These are phyloP conservation scores for Thalassiosira livingstoniorum DNA, from an alignment of 352 stramenopile species.

Conservation along the genomic window DNA sequence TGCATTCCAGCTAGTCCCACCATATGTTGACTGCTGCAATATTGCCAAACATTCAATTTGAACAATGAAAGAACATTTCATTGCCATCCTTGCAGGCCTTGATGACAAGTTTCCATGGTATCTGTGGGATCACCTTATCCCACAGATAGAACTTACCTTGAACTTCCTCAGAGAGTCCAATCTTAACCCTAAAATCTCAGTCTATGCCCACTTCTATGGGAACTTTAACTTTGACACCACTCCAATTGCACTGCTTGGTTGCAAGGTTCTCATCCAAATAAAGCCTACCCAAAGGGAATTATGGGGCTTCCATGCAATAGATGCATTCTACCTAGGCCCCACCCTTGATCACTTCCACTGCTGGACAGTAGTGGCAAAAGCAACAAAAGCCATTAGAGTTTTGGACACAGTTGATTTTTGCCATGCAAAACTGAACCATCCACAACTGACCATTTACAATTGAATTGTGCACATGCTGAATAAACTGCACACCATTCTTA, in stretches of 20 bases:
- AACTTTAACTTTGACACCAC: too few species aligned
- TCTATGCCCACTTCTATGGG: conserved; percentile 33
- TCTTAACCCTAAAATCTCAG: conserved; percentile 50
- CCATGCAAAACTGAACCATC: conserved; percentile 2
- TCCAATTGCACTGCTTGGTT: conserved; percentile 54
- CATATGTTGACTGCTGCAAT: conserved; percentile 45
- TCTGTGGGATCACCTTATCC: conserved; percentile 50
- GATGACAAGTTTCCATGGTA: conserved; percentile 47
- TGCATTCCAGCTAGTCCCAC: conserved; percentile 49
- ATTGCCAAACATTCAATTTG: conserved; percentile 46
- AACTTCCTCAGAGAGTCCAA: conserved; percentile 46
- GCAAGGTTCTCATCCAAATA: conserved; percentile 35
- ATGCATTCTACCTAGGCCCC: conserved; percentile 54
- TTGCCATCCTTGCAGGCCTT: conserved; percentile 34
- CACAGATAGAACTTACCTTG: conserved; percentile 48
- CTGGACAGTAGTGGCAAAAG: not conserved
- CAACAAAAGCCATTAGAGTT: not conserved
- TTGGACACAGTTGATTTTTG: not conserved
- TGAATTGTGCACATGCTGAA: not conserved
- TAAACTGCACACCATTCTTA: too few species aligned
- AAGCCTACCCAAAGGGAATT: conserved; percentile 23
- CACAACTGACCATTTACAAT: not conserved
- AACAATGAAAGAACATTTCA: conserved; percentile 61
- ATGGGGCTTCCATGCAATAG: conserved; percentile 31
- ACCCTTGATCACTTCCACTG: conserved; percentile 55